Evolutionary conservation across 805 yeast species (phyloP).

Genomic region (Kazachstania psychrophila): DNA sequence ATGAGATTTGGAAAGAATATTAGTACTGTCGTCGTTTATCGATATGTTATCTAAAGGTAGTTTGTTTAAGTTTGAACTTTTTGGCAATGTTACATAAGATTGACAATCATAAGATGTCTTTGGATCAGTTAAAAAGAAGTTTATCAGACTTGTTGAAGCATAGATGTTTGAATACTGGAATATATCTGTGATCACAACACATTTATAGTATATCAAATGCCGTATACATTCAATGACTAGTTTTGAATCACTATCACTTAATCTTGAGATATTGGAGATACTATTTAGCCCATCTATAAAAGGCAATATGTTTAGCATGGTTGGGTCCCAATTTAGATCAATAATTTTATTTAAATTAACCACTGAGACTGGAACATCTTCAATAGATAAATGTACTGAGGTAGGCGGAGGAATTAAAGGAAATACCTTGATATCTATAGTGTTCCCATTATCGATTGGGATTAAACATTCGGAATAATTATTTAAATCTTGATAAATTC

Average conservation of each 20-base stretch:
- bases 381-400: constrained; percentile 54
- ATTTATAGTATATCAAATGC: constrained; percentile 82
- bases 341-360: constrained; percentile 63
- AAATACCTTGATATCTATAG: constrained; percentile 87
- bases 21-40: constrained; percentile 6
- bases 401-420: constrained; percentile 82
- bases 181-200: constrained; percentile 73
- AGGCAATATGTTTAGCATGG: constrained; percentile 81
- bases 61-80: constrained; percentile 21
- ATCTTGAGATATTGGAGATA: constrained; percentile 59
- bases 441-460: constrained; percentile 81
- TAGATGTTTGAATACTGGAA: constrained; percentile 85
- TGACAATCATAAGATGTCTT: constrained; percentile 77
- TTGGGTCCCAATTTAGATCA: constrained; percentile 95
- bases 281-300: constrained; percentile 84
- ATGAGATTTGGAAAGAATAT: background rate
- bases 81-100: constrained; percentile 53
- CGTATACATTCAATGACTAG: constrained; percentile 81
- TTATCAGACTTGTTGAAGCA: constrained; percentile 76
- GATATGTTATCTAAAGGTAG: constrained; percentile 25
- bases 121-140: constrained; percentile 53
- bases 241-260: constrained; percentile 72
- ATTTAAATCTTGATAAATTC: constrained; percentile 87
- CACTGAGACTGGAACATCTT: constrained; percentile 87
- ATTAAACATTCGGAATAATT: constrained; percentile 93